phyloP scores from a whole-genome alignment of 2,329 filamentous ascomycete species.

The Colletotrichum sp. region DNA sequence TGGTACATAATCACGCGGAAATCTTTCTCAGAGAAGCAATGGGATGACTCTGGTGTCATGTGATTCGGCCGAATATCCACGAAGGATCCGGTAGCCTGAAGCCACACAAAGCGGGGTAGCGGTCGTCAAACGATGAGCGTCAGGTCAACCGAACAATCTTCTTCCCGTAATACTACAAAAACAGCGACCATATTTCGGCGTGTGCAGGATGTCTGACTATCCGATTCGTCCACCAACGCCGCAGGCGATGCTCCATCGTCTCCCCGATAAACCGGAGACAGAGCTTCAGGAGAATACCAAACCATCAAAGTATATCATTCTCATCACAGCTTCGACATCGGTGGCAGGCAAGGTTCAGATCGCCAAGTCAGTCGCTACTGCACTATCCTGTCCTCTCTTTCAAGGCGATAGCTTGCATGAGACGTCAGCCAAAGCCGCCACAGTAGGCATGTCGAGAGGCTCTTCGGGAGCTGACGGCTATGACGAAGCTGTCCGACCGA shows the following conservation, averaged over 20 bases:
- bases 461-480: background rate
- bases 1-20: background rate
- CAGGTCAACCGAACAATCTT: background rate
- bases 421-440: constrained; percentile 31
- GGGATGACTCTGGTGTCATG: background rate
- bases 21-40: background rate
- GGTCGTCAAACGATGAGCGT: background rate
- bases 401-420: constrained; percentile 35
- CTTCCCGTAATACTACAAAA: background rate
- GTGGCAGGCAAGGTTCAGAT: constrained; percentile 34
- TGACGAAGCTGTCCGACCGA: background rate
- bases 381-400: constrained; percentile 29
- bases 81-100: background rate
- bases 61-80: background rate
- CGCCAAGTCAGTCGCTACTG: constrained; percentile 27
- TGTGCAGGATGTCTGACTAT: background rate
- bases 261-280: constrained; percentile 27
- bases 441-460: constrained; percentile 8
- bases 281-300: background rate
- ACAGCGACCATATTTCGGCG: background rate
- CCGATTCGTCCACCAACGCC: background rate
- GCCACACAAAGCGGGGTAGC: background rate
- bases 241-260: constrained; percentile 24
- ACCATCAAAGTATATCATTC: constrained; percentile 30
- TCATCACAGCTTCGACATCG: constrained; percentile 28